These are phyloP conservation scores for Nicotiana otophora DNA, from an alignment of 257 asterid genomes.

Conservation along the genomic window DNA sequence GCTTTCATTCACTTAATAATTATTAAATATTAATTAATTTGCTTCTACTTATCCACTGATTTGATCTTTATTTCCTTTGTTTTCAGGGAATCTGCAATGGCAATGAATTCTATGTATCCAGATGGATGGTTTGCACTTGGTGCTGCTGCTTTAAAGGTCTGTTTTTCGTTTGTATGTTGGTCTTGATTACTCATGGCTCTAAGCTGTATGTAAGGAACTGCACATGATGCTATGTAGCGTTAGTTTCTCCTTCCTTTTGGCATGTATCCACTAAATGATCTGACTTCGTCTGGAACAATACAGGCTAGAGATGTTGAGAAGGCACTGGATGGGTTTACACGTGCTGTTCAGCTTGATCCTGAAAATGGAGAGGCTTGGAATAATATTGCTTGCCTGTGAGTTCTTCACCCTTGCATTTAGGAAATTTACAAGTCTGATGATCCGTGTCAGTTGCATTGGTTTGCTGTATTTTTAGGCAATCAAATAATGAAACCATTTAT, in stretches of 20 bases:
- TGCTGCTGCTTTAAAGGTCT: slow-evolving; percentile 75
- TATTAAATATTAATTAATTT: not conserved
- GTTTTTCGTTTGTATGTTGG: not conserved
- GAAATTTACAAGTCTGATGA: not conserved
- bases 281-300: not conserved
- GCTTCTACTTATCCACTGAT: not conserved
- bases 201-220: not conserved
- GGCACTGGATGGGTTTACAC: slow-evolving; percentile 88
- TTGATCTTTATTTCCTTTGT: not conserved
- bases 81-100: slow-evolving; percentile 76
- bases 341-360: slow-evolving; percentile 89
- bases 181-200: not conserved
- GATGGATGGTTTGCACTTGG: slow-evolving; percentile 99
- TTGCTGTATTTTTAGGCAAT: not conserved
- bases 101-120: slow-evolving; percentile 72
- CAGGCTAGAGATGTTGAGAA: slow-evolving; percentile 61
- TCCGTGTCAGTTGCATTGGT: not conserved
- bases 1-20: not conserved
- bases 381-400: slow-evolving; percentile 70
- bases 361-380: slow-evolving; percentile 99
- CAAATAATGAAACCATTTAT: not conserved
- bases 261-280: not conserved
- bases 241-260: not conserved
- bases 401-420: slow-evolving; percentile 9
- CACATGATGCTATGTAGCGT: not conserved